Evolutionary conservation across 2,329 filamentous ascomycete species (phyloP).

Genomic region (Cladophialophora yegresii): DNA sequence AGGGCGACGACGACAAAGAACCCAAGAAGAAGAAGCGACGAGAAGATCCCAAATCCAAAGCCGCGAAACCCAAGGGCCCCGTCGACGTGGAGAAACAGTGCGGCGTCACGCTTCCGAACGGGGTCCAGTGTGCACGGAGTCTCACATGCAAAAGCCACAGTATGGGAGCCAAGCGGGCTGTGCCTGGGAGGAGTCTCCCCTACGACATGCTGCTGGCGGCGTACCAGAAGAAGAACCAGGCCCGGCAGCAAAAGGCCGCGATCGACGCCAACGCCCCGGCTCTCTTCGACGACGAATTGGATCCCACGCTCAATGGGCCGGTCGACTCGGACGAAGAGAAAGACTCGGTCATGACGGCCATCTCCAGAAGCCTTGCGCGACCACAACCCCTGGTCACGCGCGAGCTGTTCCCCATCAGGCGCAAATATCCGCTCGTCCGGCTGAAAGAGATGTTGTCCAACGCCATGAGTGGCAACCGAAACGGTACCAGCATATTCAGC

Average conservation of each 20-base stretch:
- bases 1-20: constrained; percentile 59
- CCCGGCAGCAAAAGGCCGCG: constrained; percentile 93
- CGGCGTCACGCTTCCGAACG: constrained; percentile 81
- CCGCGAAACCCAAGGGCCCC: constrained; percentile 82
- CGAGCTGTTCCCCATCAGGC: constrained; percentile 51
- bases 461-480: constrained; percentile 56
- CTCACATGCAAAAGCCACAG: constrained; percentile 91
- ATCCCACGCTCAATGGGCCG: constrained; percentile 54
- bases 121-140: constrained; percentile 81
- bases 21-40: constrained; percentile 93
- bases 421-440: constrained; percentile 63
- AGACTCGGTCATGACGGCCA: constrained; percentile 79
- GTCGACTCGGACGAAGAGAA: constrained; percentile 96
- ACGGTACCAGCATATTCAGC: constrained; percentile 47
- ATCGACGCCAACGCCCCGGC: constrained; percentile 90
- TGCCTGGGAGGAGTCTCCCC: constrained; percentile 80
- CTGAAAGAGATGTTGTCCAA: constrained; percentile 65
- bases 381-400: constrained; percentile 76
- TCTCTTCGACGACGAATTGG: constrained; percentile 36
- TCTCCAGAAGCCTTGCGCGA: constrained; percentile 62
- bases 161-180: constrained; percentile 92
- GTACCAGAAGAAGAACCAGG: constrained; percentile 97
- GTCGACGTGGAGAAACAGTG: constrained; percentile 95
- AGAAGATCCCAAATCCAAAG: constrained; percentile 82
- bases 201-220: constrained; percentile 89